Conservation (phyloP, 805 yeast species). For the Barnettozyma wickerhamii region DNA sequence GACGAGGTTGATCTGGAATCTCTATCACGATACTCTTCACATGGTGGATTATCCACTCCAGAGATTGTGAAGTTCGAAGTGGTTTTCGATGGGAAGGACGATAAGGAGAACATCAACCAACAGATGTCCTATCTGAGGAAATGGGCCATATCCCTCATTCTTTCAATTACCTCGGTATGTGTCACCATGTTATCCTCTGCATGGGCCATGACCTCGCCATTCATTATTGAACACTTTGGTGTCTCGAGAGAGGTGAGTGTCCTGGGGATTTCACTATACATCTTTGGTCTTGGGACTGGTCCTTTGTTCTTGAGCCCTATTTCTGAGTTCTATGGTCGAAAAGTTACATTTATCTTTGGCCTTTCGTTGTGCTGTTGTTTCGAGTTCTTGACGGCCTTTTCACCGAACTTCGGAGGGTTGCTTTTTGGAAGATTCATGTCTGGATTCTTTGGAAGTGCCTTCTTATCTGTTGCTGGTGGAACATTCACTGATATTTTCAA, state of each 20-base stretch:
- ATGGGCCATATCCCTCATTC: constrained; percentile 50
- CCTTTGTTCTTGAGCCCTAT: constrained; percentile 66
- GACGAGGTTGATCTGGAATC: constrained; percentile 19
- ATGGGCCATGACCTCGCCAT: constrained; percentile 57
- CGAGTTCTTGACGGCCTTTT: constrained; percentile 52
- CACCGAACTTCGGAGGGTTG: constrained; percentile 58
- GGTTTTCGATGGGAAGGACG: constrained; percentile 20
- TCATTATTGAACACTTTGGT: constrained; percentile 42
- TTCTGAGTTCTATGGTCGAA: constrained; percentile 63
- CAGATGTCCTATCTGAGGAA: constrained; percentile 43
- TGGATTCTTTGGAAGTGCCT: constrained; percentile 73
- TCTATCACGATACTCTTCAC: constrained; percentile 12
- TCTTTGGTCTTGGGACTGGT: constrained; percentile 67
- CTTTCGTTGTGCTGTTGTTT: constrained; percentile 55
- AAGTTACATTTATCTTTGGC: constrained; percentile 54
- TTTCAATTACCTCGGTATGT: constrained; percentile 53
- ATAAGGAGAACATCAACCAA: constrained; percentile 30
- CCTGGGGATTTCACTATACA: constrained; percentile 57
- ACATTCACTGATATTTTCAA: constrained; percentile 67
- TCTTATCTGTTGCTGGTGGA: constrained; percentile 75
- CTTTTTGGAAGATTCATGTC: constrained; percentile 61
- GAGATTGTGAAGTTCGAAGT: constrained; percentile 27
- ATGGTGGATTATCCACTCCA: background rate
- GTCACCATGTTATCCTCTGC: constrained; percentile 68
- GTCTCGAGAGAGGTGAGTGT: constrained; percentile 53